Base-by-base conservation (phyloP, 306 rosid species). In the Vigna nakashimae region DNA sequence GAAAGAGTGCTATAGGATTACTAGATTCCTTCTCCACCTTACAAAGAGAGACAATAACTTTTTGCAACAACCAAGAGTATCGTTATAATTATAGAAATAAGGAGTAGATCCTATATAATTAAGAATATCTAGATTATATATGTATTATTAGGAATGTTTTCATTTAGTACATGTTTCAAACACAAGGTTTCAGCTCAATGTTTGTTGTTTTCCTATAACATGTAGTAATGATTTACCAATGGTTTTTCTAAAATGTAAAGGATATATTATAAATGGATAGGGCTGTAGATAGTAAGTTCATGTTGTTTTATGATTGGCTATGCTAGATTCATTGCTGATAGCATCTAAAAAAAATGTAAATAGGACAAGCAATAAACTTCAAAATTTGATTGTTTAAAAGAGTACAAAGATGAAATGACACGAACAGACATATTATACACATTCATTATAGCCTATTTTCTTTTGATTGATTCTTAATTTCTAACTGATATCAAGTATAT, bases 251-350 rank as follows among this genome's bases (percentile, higher is more conserved):
- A 67, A 16, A 40, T 4, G 32, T 11, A 71, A 34, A 51, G 2
- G 14, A 70, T 22, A 40, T 18, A 48, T 17, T 63, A 67, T 43
- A 68, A 48, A 53, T 52, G 28, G 74, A 77, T 66, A 43, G 55
- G 81, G 46, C 17, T 59, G 12, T 50, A 46, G 56, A 78, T 48
- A 3, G 65, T 50, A 70, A 28, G 57, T 12, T 22, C 72, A 11
- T 6, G 77, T 20, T 51, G 79, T 64, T 79, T 63, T 53, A 72
- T 51, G 66, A 42, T 49, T 71, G 77, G 70, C 68, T 78, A 32
- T 43, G 53, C 36, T 48, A n/a, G 78, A 38, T 71, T 38, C 42
- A 52, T 28, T 64, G 70, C 51, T 26, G n/a, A 63, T 15, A 63
- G 48, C 46, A 36, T 63, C 46, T 38, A 38, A 36, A 48, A 64